Evolutionary conservation across 2,329 filamentous ascomycete species (phyloP), one percentile per base, ranked within the genome.

Genomic region (Anisogramma anomala): DNA sequence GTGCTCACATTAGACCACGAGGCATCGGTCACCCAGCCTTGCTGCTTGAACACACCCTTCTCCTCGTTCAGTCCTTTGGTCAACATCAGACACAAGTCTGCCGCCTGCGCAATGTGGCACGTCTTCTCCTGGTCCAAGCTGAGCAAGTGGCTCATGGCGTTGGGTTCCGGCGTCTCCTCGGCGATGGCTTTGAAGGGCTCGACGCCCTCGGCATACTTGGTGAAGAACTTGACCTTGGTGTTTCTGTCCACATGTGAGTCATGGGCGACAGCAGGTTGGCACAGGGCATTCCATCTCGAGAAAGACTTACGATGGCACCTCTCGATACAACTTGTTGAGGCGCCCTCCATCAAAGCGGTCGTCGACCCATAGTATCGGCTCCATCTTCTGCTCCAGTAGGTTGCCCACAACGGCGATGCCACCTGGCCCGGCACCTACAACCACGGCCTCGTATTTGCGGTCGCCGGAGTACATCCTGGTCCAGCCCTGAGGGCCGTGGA

Each of bases 371-470:
- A 79, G 65, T 11, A 66, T 66, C 7, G 60, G 56, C 6, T 67
- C 58, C 34, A 66, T 42, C 18, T 40, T 63, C 23, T 66, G 64
- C 51, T 79, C 72, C 14, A 80, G 62, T 14, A 80, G 57, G 50
- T 76, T 77, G n/a, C 76, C 75, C 18, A 79, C 63, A 6, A 68
- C 69, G 3, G 73, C 74, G 41, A 79, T 66, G 42, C 76, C 76
- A 32, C 47, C 43, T 0, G 45, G 15, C 2, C 45, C 45, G 10
- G 37, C 45, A n/a, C 45, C 45, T 6, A 47, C 45, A 22, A 47
- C 51, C 17, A 53, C 44, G 9, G 51, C 41, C 30, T 51, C 46
- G 34, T 47, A 44, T 22, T 26, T 44, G 30, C 41, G 42, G 31
- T 43, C 45, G 17, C 41, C 44, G 4, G 45, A 47, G 18, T 47